Evolutionary conservation across 495 filamentous ascomycete species (phyloP).

Genomic region (Letharia columbiana): DNA sequence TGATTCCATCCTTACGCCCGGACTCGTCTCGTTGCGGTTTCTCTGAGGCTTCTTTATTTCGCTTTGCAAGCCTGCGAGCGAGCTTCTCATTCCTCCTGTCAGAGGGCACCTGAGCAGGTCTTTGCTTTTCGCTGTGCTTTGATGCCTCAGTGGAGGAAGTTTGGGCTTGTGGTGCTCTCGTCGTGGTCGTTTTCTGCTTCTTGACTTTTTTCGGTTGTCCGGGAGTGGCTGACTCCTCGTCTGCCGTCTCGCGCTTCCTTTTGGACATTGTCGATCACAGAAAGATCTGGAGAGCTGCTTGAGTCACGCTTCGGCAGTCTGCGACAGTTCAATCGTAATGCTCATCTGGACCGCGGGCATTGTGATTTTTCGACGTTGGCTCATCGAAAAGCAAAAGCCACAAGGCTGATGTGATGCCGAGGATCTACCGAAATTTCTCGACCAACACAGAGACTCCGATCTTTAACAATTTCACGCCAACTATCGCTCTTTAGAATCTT

Average conservation of each 20-base stretch:
- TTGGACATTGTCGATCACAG: not conserved
- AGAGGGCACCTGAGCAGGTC: not conserved
- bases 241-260: slow-evolving; percentile 3
- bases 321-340: not conserved
- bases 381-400: not conserved
- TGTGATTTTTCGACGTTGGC: not conserved
- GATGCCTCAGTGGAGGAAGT: not conserved
- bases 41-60: not conserved
- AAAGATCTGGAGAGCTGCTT: no score
- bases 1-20: not conserved
- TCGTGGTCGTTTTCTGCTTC: slow-evolving; percentile 4
- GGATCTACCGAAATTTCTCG: not conserved
- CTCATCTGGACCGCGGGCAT: not conserved
- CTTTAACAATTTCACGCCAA: not conserved
- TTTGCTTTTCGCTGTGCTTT: not conserved
- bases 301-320: not conserved
- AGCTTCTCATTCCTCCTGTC: not conserved
- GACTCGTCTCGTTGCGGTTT: not conserved
- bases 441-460: not conserved
- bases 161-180: not conserved
- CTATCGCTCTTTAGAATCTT: not conserved
- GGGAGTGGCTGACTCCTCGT: not conserved
- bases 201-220: slow-evolving; percentile 1
- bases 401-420: not conserved
- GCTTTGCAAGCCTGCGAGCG: not conserved